phyloP scores from a whole-genome alignment of 352 stramenopile species.

The Phytopythium montanum region DNA sequence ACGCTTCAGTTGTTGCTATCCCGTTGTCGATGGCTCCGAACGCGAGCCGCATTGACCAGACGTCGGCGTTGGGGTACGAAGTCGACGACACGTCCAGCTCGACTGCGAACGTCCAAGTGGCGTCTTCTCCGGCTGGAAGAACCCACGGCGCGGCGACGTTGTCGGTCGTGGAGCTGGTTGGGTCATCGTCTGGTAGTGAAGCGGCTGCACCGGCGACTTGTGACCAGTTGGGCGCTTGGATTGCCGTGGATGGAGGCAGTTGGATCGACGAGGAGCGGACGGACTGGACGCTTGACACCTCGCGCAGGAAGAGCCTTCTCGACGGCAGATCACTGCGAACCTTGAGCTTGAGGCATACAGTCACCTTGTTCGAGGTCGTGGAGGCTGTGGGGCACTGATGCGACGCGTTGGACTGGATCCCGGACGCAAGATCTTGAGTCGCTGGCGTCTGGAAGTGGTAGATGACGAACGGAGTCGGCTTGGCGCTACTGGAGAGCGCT shows the following conservation, averaged over 20 bases:
- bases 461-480: slow-evolving; percentile 6
- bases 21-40: neutral
- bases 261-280: neutral
- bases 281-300: neutral
- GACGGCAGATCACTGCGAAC: neutral
- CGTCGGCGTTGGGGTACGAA: neutral
- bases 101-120: neutral
- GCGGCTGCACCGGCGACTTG: neutral
- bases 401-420: neutral
- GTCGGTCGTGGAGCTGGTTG: neutral
- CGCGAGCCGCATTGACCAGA: neutral
- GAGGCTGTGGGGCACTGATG: neutral
- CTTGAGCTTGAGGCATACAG: neutral
- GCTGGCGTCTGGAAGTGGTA: neutral
- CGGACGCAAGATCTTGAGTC: neutral
- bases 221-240: neutral
- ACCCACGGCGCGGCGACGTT: neutral
- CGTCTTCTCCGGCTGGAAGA: neutral
- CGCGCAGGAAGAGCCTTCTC: neutral
- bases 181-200: neutral
- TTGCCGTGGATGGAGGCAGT: neutral
- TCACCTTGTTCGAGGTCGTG: neutral
- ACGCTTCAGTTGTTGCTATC: neutral
- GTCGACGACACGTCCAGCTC: neutral
- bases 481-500: neutral